Percentiles rank a stretch among this genome's conserved stretches.
Evolutionary conservation across 2,329 filamentous ascomycete species (phyloP).

Genomic region (Tolypocladium tropicale): DNA sequence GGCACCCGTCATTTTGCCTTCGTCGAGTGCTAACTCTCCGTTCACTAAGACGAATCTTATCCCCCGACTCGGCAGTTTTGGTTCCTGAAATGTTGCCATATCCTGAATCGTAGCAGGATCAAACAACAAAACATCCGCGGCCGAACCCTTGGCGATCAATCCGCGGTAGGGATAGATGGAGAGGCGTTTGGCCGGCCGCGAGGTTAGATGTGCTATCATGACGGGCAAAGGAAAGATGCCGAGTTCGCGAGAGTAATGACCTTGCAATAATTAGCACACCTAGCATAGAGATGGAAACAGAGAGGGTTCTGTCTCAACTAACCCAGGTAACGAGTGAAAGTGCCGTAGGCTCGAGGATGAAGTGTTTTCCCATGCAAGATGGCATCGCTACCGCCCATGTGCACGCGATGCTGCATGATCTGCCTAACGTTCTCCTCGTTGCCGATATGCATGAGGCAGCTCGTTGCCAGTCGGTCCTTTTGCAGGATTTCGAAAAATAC

Average conservation of each 20-base stretch:
- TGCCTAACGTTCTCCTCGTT: constrained; percentile 12
- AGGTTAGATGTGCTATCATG: constrained; percentile 13
- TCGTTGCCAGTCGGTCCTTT: constrained; percentile 12
- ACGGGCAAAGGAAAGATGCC: constrained; percentile 9
- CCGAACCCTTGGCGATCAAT: constrained; percentile 10
- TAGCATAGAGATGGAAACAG: neutral
- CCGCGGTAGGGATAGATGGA: constrained; percentile 11
- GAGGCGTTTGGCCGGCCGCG: constrained; percentile 12
- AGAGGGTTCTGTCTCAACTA: neutral
- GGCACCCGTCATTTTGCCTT: constrained; percentile 9
- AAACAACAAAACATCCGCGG: constrained; percentile 12
- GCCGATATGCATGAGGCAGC: constrained; percentile 13
- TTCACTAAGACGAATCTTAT: constrained; percentile 12
- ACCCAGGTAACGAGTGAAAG: constrained; percentile 13
- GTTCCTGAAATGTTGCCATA: constrained; percentile 12
- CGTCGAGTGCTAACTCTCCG: constrained; percentile 11
- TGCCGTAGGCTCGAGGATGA: constrained; percentile 13
- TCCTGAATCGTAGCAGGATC: constrained; percentile 9
- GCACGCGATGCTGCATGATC: constrained; percentile 14
- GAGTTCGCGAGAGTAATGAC: constrained; percentile 12
- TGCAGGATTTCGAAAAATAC: constrained; percentile 11
- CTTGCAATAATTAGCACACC: constrained; percentile 1
- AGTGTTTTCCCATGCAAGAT: constrained; percentile 13
- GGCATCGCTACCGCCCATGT: constrained; percentile 13
- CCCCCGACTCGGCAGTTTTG: constrained; percentile 10